These are phyloP conservation scores for Talaromyces ruber DNA, from an alignment of 495 filamentous ascomycete genomes.

Conservation along the genomic window DNA sequence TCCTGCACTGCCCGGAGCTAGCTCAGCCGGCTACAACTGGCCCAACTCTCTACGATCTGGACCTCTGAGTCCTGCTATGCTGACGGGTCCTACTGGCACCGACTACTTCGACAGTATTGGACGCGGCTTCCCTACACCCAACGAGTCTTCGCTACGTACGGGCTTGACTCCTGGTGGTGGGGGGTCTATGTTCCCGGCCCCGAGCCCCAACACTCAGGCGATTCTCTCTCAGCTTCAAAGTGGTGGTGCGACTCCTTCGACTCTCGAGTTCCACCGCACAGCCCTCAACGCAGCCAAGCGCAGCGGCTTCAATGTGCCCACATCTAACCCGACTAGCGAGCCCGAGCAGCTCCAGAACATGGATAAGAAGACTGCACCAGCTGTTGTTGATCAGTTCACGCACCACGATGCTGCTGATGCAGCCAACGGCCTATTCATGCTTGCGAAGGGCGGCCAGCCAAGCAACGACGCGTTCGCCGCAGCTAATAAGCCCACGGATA, in stretches of 20 bases:
- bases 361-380: constrained; percentile 36
- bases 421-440: constrained; percentile 86
- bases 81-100: constrained; percentile 71
- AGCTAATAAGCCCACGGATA: constrained; percentile 29
- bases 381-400: constrained; percentile 55
- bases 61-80: constrained; percentile 94
- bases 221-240: constrained; percentile 70
- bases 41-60: constrained; percentile 80
- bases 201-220: constrained; percentile 78
- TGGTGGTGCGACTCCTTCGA: constrained; percentile 78
- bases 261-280: constrained; percentile 90
- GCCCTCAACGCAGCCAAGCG: constrained; percentile 73
- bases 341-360: constrained; percentile 39
- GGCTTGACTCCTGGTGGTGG: constrained; percentile 92
- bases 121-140: constrained; percentile 86
- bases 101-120: constrained; percentile 81
- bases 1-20: constrained; percentile 69
- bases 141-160: constrained; percentile 89
- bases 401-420: constrained; percentile 89
- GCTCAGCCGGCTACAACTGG: constrained; percentile 67
- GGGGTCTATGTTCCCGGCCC: constrained; percentile 94
- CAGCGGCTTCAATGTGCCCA: constrained; percentile 35
- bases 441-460: constrained; percentile 61
- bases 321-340: constrained; percentile 43
- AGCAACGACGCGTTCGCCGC: constrained; percentile 44